Conservation (phyloP, 176 grass and related monocot species). For the Eleusine coracana region DNA sequence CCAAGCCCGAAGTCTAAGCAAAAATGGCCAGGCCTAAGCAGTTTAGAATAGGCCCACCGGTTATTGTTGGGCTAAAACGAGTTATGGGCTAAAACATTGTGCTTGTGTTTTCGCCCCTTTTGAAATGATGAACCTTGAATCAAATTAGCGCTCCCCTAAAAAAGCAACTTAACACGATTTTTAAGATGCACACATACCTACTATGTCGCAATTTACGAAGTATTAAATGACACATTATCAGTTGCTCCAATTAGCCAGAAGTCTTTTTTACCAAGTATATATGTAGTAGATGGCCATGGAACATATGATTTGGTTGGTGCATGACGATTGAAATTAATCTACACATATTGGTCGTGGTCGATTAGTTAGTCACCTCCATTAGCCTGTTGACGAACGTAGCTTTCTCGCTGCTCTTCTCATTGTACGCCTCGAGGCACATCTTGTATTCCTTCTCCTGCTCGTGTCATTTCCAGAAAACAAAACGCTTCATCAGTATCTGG, state of each 20-base stretch:
- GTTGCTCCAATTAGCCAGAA: no score
- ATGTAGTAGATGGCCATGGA: no score
- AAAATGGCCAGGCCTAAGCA: no score
- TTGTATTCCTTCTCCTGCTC: slow-evolving; percentile 55
- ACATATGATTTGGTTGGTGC: no score
- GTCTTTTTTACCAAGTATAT: no score
- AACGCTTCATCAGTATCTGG: no score
- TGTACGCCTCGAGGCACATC: slow-evolving; percentile 39
- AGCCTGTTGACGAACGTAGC: slow-evolving; percentile 43
- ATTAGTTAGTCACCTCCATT: slow-evolving; percentile 34
- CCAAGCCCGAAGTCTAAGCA: background rate
- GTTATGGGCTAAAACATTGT: background rate
- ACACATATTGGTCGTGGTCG: background rate
- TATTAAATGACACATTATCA: no score
- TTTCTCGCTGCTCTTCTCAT: slow-evolving; percentile 52
- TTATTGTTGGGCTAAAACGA: background rate
- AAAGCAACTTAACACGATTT: no score
- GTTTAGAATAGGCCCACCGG: no score
- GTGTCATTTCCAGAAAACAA: background rate
- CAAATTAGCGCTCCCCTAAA: no score
- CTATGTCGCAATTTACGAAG: no score
- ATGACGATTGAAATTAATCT: no score
- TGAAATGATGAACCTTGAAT: background rate
- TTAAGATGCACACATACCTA: background rate
- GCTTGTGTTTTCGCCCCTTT: background rate